phyloP scores from a whole-genome alignment of 2,329 filamentous ascomycete genomes.

The Trichoderma polysporum region DNA sequence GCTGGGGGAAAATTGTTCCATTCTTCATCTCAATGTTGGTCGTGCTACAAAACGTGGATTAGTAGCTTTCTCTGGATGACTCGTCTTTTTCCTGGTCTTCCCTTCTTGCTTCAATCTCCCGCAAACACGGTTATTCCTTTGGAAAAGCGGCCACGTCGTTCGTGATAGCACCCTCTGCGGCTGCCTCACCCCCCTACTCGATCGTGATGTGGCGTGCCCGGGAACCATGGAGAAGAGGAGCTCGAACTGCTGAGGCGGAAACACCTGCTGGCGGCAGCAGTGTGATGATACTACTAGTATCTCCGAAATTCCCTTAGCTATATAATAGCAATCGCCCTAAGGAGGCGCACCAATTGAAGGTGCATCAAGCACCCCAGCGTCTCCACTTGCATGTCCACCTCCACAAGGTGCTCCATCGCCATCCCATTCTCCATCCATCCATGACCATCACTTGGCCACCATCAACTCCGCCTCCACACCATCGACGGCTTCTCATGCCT shows the following conservation, averaged over 20 bases:
- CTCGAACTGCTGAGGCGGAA: constrained; percentile 15
- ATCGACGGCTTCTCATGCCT: constrained; percentile 19
- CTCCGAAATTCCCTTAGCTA: constrained; percentile 17
- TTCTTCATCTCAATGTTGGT: background rate
- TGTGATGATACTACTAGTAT: constrained; percentile 17
- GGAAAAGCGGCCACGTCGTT: background rate
- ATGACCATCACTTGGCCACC: constrained; percentile 20
- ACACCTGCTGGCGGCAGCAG: constrained; percentile 8
- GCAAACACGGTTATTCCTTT: background rate
- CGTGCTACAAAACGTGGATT: background rate
- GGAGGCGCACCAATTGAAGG: constrained; percentile 18
- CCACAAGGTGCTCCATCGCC: constrained; percentile 18
- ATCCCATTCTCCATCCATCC: constrained; percentile 14
- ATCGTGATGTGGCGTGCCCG: constrained; percentile 12
- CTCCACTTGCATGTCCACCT: constrained; percentile 21
- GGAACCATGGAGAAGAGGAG: constrained; percentile 3
- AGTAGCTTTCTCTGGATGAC: background rate
- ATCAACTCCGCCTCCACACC: constrained; percentile 21
- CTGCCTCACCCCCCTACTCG: background rate
- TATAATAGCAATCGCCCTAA: constrained; percentile 13
- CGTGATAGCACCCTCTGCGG: background rate
- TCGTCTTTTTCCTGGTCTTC: background rate
- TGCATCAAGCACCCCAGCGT: constrained; percentile 21
- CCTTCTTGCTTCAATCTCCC: background rate
- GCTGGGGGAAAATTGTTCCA: background rate